Evolutionary conservation across 345 rosid species (phyloP).

Genomic region (Eucalyptus caleyi): DNA sequence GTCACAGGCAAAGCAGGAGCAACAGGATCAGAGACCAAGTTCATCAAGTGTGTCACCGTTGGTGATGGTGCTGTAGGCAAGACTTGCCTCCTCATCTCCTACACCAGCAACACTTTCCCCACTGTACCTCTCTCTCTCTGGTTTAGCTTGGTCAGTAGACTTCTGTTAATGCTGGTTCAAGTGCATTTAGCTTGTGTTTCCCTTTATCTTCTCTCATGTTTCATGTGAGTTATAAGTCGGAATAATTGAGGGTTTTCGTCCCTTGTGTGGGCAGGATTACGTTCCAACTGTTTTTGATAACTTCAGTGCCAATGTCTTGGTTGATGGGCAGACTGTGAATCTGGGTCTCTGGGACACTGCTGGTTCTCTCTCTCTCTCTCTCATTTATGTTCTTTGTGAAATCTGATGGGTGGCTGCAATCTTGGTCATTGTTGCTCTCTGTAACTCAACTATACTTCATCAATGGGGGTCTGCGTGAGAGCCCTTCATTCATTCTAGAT

Average conservation of each 20-base stretch:
- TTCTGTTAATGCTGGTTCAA: background rate
- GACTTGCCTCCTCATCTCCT: constrained; percentile 84
- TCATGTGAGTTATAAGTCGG: background rate
- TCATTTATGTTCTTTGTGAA: background rate
- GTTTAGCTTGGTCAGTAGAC: background rate
- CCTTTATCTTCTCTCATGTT: background rate
- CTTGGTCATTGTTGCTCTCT: background rate
- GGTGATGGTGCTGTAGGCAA: constrained; percentile 96
- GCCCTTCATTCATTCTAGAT: background rate
- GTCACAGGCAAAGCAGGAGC: background rate
- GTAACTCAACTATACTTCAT: background rate
- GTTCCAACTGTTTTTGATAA: constrained; percentile 65
- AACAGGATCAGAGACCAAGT: constrained; percentile 35
- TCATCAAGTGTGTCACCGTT: constrained; percentile 87
- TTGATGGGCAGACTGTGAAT: constrained; percentile 74
- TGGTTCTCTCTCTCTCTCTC: constrained; percentile 23
- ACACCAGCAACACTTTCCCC: constrained; percentile 86
- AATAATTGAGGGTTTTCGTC: background rate
- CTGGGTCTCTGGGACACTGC: constrained; percentile 95
- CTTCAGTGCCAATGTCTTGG: constrained; percentile 89
- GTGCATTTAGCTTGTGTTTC: background rate
- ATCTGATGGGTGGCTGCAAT: background rate
- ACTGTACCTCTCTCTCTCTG: constrained; percentile 19
- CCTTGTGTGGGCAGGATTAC: constrained; percentile 14
- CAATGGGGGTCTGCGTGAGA: background rate